phyloP scores from a whole-genome alignment of 768 basidiomycete genomes.

The Pleurotus cornucopiae region DNA sequence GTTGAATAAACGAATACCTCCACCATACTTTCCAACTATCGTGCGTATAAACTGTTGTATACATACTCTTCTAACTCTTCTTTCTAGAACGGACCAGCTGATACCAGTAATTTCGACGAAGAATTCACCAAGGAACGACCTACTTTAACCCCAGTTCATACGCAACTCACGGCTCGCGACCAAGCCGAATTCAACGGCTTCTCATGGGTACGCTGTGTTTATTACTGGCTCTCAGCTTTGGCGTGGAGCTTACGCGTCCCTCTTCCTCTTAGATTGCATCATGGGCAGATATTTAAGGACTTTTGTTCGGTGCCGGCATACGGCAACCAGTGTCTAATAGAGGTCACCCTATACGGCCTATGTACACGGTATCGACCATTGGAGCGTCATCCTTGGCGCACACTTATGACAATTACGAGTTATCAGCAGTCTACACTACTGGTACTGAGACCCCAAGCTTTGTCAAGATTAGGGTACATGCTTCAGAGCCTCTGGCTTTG shows the following conservation, averaged over 20 bases:
- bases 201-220: constrained; percentile 67
- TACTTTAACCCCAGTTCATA: constrained; percentile 95
- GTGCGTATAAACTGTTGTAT: constrained; percentile 42
- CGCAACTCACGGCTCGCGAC: constrained; percentile 83
- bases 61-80: constrained; percentile 11
- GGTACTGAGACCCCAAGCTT: too few relatives aligned
- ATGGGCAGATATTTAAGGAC: constrained; percentile 54
- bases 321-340: neutral
- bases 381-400: too few relatives aligned
- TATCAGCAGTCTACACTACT: too few relatives aligned
- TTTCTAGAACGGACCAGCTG: constrained; percentile 72
- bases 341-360: neutral
- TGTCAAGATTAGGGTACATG: too few relatives aligned
- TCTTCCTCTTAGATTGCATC: constrained; percentile 34
- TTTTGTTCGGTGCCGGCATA: neutral
- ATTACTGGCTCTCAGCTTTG: neutral
- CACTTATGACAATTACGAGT: too few relatives aligned
- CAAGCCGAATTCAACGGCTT: constrained; percentile 97
- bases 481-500: too few relatives aligned
- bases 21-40: constrained; percentile 95
- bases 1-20: constrained; percentile 94
- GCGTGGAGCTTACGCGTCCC: neutral
- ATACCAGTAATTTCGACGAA: constrained; percentile 93
- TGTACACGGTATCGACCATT: neutral
- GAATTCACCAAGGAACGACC: constrained; percentile 98